Base-by-base conservation (phyloP, 768 basidiomycete genomes). In the Phanerochaete sordida region DNA sequence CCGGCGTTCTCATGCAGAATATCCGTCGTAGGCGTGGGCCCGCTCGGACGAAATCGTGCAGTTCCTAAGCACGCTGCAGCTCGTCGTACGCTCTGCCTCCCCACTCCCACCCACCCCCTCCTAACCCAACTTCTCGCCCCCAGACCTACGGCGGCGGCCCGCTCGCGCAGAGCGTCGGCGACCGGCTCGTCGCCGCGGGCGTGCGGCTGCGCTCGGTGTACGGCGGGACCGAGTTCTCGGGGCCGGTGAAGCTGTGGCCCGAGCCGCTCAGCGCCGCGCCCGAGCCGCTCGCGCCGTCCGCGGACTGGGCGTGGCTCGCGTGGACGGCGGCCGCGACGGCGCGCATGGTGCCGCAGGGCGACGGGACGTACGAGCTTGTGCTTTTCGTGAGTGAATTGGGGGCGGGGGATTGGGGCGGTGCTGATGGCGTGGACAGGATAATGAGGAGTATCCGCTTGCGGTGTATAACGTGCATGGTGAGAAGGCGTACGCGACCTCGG, bases 1-100 rank as follows among this genome's bases (percentile, higher is more conserved):
- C n/a, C n/a, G n/a, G n/a, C n/a, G n/a, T n/a, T n/a, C n/a, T n/a
- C n/a, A n/a, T n/a, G n/a, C n/a, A n/a, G n/a, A n/a, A n/a, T n/a
- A n/a, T n/a, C n/a, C n/a, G n/a, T n/a, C n/a, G n/a, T n/a, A 68
- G 66, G 56, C 60, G 6, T 68, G 66, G 66, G 50, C 65, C 0
- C 60, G 65, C 8, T 62, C 59, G 8, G 58, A 65, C 11, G 62
- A 64, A 26, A 55, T 35, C 30, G 26, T 68, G 21, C 43, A 68
- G 23, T 64, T 37, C 48, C 28, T 68, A 6, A 37, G 46, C 8
- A 37, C 60, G 1, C 49, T 64, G 56, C 46, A 55, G 12, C 47
- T 57, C 1, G 23, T 65, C 12, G 66, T 67, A 31, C 43, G 60
- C n/a, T n/a, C n/a, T n/a, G n/a, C n/a, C n/a, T n/a, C n/a, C n/a